phyloP scores from a whole-genome alignment of 805 yeast genomes.

The Suhomyces prunicola region DNA sequence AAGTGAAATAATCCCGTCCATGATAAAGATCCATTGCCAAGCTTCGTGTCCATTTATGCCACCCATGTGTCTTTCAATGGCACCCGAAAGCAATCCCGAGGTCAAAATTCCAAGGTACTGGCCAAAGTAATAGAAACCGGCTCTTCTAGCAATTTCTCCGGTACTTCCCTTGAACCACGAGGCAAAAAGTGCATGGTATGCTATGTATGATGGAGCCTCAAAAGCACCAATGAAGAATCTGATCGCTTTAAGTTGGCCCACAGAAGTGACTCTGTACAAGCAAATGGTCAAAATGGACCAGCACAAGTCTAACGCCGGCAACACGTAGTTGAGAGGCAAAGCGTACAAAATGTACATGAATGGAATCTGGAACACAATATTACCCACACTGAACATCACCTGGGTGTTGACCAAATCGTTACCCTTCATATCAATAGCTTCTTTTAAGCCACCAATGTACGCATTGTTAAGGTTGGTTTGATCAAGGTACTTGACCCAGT shows the following conservation, averaged over 20 bases:
- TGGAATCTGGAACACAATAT: constrained; percentile 59
- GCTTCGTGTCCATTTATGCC: constrained; percentile 55
- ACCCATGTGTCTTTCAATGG: constrained; percentile 44
- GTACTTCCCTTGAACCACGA: constrained; percentile 21
- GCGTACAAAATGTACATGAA: constrained; percentile 56
- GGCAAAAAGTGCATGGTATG: constrained; percentile 38
- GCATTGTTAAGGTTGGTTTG: constrained; percentile 61
- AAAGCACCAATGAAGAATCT: constrained; percentile 67
- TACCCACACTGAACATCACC: constrained; percentile 57
- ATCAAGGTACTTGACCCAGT: constrained; percentile 69
- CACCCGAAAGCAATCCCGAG: constrained; percentile 60
- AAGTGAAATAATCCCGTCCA: constrained; percentile 59
- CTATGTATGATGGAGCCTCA: constrained; percentile 56
- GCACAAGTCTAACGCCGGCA: constrained; percentile 56
- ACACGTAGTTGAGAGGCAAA: constrained; percentile 49
- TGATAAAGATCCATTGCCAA: constrained; percentile 74
- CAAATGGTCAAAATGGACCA: constrained; percentile 69
- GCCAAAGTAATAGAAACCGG: constrained; percentile 60
- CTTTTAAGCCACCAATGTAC: constrained; percentile 61
- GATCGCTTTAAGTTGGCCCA: constrained; percentile 53
- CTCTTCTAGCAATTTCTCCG: constrained; percentile 56
- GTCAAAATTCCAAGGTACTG: constrained; percentile 62
- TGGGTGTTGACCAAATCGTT: constrained; percentile 61
- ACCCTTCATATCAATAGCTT: constrained; percentile 54
- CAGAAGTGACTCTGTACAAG: constrained; percentile 47